phyloP scores from a whole-genome alignment of 768 basidiomycete species.

The Pisolithus marmoratus region DNA sequence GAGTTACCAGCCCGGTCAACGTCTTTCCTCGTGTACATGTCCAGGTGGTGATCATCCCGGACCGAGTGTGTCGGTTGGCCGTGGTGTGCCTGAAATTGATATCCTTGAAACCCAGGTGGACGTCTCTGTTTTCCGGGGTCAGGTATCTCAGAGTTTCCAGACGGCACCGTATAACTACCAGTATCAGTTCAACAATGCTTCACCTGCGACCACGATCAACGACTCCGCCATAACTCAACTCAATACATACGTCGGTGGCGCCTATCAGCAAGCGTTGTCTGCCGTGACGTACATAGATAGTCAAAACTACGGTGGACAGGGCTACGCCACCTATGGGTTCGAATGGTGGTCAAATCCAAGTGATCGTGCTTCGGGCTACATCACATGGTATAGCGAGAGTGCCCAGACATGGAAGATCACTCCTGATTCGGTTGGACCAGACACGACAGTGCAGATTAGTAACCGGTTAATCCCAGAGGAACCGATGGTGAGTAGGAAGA shows the following conservation, averaged over 20 bases:
- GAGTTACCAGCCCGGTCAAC: slow-evolving; percentile 82
- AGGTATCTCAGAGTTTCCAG: slow-evolving; percentile 80
- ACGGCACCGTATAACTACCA: slow-evolving; percentile 71
- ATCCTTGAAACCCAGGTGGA: slow-evolving; percentile 81
- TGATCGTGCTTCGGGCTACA: slow-evolving; percentile 60
- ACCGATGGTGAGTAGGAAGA: slow-evolving; percentile 66
- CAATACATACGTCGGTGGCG: slow-evolving; percentile 67
- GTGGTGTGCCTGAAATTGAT: slow-evolving; percentile 91
- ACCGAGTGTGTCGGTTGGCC: slow-evolving; percentile 52
- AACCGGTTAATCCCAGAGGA: slow-evolving; percentile 78
- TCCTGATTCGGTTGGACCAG: slow-evolving; percentile 61
- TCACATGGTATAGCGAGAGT: slow-evolving; percentile 77
- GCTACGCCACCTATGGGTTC: slow-evolving; percentile 61
- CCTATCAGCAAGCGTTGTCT: slow-evolving; percentile 71
- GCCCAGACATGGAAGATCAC: slow-evolving; percentile 67
- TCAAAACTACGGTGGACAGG: slow-evolving; percentile 48
- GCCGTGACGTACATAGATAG: slow-evolving; percentile 53
- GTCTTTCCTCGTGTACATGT: slow-evolving; percentile 85
- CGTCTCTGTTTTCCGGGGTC: slow-evolving; percentile 40
- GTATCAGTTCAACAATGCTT: slow-evolving; percentile 54
- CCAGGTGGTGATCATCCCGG: slow-evolving; percentile 84
- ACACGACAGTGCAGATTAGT: slow-evolving; percentile 50
- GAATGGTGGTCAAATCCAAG: slow-evolving; percentile 80
- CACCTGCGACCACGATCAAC: slow-evolving; percentile 49
- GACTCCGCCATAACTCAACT: slow-evolving; percentile 44